phyloP scores from a whole-genome alignment of 208 protist genomes.

The Wallacemonas sp. region DNA sequence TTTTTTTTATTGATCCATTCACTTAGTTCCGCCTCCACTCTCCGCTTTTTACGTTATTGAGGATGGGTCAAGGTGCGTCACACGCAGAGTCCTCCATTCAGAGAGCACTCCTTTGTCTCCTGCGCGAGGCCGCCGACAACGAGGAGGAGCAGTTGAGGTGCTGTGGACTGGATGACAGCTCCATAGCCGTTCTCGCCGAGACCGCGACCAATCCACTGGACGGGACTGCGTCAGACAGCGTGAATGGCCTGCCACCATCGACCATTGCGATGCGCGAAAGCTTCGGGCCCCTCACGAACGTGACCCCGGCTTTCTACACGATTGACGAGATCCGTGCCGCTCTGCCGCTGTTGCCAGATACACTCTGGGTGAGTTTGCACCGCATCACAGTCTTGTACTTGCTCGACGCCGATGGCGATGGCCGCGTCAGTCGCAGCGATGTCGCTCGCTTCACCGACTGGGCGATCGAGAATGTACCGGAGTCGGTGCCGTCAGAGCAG shows the following conservation, averaged over 20 bases:
- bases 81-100: conserved; percentile 53
- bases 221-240: too few relatives aligned
- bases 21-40: conserved; percentile 17
- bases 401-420: conserved; percentile 67
- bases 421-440: conserved; percentile 45
- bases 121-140: conserved; percentile 31
- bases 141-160: conserved; percentile 30
- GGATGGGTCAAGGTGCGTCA: conserved; percentile 58
- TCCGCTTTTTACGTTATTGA: conserved; percentile 8
- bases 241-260: not conserved
- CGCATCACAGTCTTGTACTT: conserved; percentile 64
- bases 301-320: conserved; percentile 47
- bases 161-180: conserved; percentile 20
- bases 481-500: conserved; percentile 38
- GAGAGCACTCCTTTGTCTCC: conserved; percentile 35
- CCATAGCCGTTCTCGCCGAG: not conserved
- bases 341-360: conserved; percentile 49
- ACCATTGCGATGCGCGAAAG: conserved; percentile 1
- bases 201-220: too few relatives aligned
- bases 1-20: conserved; percentile 4
- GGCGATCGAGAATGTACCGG: conserved; percentile 42
- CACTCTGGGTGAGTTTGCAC: conserved; percentile 55
- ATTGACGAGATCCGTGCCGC: conserved; percentile 53
- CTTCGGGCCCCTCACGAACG: conserved; percentile 34
- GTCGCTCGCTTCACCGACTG: conserved; percentile 61